Evolutionary conservation across 371 early-diverging fungal species (phyloP), one percentile per base, ranked within the genome.

Genomic region (Rhizopus stolonifer): DNA sequence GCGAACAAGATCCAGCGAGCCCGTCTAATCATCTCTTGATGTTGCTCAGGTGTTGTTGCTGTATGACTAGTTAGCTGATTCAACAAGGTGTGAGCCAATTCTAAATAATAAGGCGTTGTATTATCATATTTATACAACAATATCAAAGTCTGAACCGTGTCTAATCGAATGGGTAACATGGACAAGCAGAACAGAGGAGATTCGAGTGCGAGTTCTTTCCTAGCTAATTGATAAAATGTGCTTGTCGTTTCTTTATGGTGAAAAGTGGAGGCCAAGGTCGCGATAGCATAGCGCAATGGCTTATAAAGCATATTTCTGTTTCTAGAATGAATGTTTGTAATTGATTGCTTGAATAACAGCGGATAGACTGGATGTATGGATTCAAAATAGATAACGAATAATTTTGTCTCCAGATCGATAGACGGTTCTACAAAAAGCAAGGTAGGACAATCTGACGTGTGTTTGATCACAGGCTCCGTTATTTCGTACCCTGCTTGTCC

Each of bases 281-380:
- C 54, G 29, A 64, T 51, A 36, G 55, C 59, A 29, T 43, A 54
- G 15, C 54, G 45, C 18, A 64, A 39, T 34, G 43, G 23, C n/a
- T 51, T 39, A 17, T 50, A 50, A 7, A 62, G 40, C 18, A 47
- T 22, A 1, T 54, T 11, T 25, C 38, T 39, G 21, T 49, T 48
- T 34, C 54, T 42, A 6, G 45, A 46, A 18, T 65, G 60, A 40
- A 42, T 57, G 43, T 51, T 36, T 2, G 25, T 13, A 7, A 57
- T 21, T 2, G 49, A 52, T 19, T 58, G 58, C 15, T 46, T 52
- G 4, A 62, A 21, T 25, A 86, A 46, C 11, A 87, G 60, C 2
- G 89, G 88, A 24, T 82, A 74, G 45, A 73, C 79, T 0, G 84
- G 82, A 62, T 90, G 81, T 13, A 87, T 71, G 45, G 70, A 69